Evolutionary conservation across 2,329 filamentous ascomycete species (phyloP).

Genomic region (Microcera coccophila): DNA sequence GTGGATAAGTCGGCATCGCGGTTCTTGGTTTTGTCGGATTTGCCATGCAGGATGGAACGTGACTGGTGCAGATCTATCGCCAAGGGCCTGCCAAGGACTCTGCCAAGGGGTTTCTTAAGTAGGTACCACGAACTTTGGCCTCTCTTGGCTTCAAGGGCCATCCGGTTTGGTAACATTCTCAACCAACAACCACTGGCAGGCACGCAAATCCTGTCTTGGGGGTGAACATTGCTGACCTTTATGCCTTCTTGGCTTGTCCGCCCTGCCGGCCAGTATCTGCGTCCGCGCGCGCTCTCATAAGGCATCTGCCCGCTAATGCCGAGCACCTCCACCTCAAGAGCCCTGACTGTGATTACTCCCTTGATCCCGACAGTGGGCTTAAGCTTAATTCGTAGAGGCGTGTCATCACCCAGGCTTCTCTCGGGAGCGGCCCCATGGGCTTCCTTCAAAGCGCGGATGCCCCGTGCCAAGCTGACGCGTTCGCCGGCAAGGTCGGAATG

Average conservation of each 20-base stretch:
- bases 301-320: too few species aligned
- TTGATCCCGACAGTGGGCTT: constrained; percentile 23
- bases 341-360: constrained; percentile 5
- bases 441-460: constrained; percentile 1
- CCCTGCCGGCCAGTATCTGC: too few species aligned
- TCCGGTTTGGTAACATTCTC: not conserved
- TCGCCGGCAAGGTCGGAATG: constrained; percentile 25
- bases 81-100: too few species aligned
- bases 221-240: too few species aligned
- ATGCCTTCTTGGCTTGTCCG: too few species aligned
- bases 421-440: not conserved
- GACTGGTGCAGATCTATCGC: constrained; percentile 11
- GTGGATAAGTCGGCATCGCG: constrained; percentile 28
- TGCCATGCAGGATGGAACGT: constrained; percentile 7
- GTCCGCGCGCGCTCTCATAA: too few species aligned
- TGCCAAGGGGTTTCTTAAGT: constrained; percentile 8
- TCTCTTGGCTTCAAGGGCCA: constrained; percentile 2
- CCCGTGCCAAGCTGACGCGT: constrained; percentile 21
- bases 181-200: too few species aligned
- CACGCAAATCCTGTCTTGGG: too few species aligned
- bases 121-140: constrained; percentile 1
- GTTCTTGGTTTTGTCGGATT: constrained; percentile 8
- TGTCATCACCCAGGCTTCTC: constrained; percentile 8
- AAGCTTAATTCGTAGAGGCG: constrained; percentile 26
- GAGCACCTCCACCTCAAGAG: constrained; percentile 5